These are phyloP conservation scores for Bisporella sp. DNA, from an alignment of 2,329 filamentous ascomycete genomes.

Conservation along the genomic window DNA sequence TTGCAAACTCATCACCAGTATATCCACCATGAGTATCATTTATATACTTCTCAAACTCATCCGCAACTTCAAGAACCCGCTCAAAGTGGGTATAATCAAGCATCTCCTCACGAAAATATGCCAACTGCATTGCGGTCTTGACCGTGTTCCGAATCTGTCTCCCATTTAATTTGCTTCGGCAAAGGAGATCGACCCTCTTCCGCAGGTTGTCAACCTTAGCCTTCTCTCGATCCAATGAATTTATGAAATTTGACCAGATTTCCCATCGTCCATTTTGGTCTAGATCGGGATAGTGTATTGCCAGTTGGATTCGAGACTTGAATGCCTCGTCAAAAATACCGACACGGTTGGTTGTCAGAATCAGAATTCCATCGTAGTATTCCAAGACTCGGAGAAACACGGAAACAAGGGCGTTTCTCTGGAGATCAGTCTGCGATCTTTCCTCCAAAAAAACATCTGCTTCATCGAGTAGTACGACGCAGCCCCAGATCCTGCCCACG, in stretches of 20 bases:
- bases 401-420: conserved; percentile 10
- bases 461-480: conserved; percentile 1
- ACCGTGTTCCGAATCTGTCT: conserved; percentile 13
- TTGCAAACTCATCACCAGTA: conserved; percentile 3
- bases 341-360: conserved; percentile 34
- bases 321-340: conserved; percentile 30
- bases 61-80: conserved; percentile 2
- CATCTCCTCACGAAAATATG: conserved; percentile 3
- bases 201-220: conserved; percentile 2
- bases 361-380: conserved; percentile 34
- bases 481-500: conserved; percentile 8
- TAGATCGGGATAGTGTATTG: conserved; percentile 19
- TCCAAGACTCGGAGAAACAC: conserved; percentile 32
- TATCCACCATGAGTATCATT: conserved; percentile 1
- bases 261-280: neutral
- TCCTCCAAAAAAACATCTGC: conserved; percentile 6
- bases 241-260: neutral
- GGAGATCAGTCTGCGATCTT: conserved; percentile 1
- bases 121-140: conserved; percentile 11
- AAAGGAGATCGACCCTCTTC: neutral
- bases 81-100: conserved; percentile 7
- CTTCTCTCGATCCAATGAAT: neutral
- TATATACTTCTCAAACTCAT: conserved; percentile 8
- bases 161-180: conserved; percentile 6
- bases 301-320: conserved; percentile 27